Conservation (phyloP, 1,139 yeast genomes). For the Pichia sp. region DNA sequence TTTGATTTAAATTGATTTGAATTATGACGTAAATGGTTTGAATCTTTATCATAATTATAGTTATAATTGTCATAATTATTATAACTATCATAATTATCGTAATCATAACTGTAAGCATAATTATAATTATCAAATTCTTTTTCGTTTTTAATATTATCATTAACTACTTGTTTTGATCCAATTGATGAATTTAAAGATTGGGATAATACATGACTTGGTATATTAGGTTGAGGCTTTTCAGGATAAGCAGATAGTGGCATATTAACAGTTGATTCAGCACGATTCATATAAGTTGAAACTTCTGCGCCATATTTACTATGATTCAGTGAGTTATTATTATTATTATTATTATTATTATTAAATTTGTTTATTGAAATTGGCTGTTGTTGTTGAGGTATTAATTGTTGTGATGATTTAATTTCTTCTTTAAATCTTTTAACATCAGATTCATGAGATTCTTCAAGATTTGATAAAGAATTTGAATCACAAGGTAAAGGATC, state of each 20-base stretch:
- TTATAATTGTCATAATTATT: background rate
- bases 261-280: constrained; percentile 4
- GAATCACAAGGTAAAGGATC: constrained; percentile 61
- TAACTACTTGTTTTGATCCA: background rate
- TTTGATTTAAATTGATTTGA: no score
- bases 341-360: no score
- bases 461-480: constrained; percentile 57
- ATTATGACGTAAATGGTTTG: no score
- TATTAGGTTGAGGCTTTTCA: background rate
- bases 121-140: background rate
- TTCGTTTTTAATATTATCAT: background rate
- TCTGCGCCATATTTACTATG: constrained; percentile 23
- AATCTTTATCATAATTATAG: background rate
- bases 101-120: background rate
- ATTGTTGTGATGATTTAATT: constrained; percentile 9
- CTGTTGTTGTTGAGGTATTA: no score
- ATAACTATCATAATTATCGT: background rate
- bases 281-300: constrained; percentile 7
- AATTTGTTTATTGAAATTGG: no score
- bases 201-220: background rate
- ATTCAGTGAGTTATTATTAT: constrained; percentile 14
- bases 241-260: background rate
- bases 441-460: constrained; percentile 87
- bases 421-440: constrained; percentile 54
- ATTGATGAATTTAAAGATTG: background rate